These are phyloP conservation scores for Astragalus membranaceus DNA, from an alignment of 306 rosid genomes.

Conservation along the genomic window DNA sequence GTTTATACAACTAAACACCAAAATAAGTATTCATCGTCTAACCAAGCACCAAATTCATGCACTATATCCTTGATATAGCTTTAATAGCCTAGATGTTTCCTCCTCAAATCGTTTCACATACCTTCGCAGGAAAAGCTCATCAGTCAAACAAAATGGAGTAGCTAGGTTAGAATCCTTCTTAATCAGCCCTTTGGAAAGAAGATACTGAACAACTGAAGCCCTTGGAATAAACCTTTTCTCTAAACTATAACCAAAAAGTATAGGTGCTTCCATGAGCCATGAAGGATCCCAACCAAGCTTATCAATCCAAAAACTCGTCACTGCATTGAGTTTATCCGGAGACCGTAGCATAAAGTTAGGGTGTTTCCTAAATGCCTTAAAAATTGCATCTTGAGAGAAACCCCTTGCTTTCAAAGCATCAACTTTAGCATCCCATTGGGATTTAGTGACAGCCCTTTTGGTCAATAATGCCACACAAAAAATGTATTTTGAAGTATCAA, in stretches of 20 bases:
- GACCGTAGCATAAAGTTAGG: constrained; percentile 37
- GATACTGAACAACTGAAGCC: constrained; percentile 21
- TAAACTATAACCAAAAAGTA: constrained; percentile 26
- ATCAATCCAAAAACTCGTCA: constrained; percentile 36
- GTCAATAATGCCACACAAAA: constrained; percentile 28
- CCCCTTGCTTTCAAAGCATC: constrained; percentile 52
- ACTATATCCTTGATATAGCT: not conserved
- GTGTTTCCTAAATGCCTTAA: constrained; percentile 19
- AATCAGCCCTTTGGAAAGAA: constrained; percentile 34
- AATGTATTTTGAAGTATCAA: constrained; percentile 8
- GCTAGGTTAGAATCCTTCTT: constrained; percentile 7
- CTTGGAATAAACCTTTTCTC: constrained; percentile 39
- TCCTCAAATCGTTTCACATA: constrained; percentile 16
- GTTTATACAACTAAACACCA: not conserved
- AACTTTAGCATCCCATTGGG: constrained; percentile 40
- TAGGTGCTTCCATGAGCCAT: not conserved
- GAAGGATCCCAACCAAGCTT: constrained; percentile 30
- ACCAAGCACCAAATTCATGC: not conserved
- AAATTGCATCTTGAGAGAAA: constrained; percentile 34
- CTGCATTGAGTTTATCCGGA: constrained; percentile 26
- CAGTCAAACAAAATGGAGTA: not conserved
- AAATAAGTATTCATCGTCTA: not conserved
- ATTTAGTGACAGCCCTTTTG: not conserved
- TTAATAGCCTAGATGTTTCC: not conserved
- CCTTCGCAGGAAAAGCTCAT: constrained; percentile 16